Conservation (phyloP, 805 yeast genomes). For the Scheffersomyces ergatensis region DNA sequence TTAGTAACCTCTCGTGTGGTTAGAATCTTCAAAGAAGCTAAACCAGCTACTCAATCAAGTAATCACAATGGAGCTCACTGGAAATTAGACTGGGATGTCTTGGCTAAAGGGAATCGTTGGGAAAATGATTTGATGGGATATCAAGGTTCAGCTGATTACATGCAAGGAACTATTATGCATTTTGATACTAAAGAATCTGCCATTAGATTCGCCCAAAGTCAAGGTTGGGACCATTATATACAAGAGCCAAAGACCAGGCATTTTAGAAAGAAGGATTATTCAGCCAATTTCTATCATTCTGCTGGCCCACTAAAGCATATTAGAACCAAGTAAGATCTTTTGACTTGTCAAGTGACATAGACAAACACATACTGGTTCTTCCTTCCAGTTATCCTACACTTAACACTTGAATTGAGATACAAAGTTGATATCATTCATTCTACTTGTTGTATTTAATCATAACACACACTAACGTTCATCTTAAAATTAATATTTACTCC, state of each 20-base stretch:
- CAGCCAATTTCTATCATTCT: slow-evolving; percentile 68
- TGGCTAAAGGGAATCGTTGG: slow-evolving; percentile 79
- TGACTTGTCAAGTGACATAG: too few relatives aligned
- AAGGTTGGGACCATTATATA: slow-evolving; percentile 81
- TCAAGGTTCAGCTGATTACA: slow-evolving; percentile 74
- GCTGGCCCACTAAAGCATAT: slow-evolving; percentile 73
- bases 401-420: too few relatives aligned
- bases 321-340: slow-evolving; percentile 61
- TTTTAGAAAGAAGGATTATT: slow-evolving; percentile 72
- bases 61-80: slow-evolving; percentile 52
- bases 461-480: too few relatives aligned
- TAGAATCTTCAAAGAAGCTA: slow-evolving; percentile 72
- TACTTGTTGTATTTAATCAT: too few relatives aligned
- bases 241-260: slow-evolving; percentile 78
- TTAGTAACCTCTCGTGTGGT: slow-evolving; percentile 61
- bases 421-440: too few relatives aligned
- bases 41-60: slow-evolving; percentile 82
- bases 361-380: too few relatives aligned
- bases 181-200: slow-evolving; percentile 78
- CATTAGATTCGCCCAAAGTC: slow-evolving; percentile 72
- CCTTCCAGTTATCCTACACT: too few relatives aligned
- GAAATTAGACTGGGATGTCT: slow-evolving; percentile 83
- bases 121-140: slow-evolving; percentile 87
- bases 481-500: too few relatives aligned
- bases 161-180: slow-evolving; percentile 75